Evolutionary conservation across 148 eudicot genomes (phyloP).

Genomic region (Fallopia convolvulus): DNA sequence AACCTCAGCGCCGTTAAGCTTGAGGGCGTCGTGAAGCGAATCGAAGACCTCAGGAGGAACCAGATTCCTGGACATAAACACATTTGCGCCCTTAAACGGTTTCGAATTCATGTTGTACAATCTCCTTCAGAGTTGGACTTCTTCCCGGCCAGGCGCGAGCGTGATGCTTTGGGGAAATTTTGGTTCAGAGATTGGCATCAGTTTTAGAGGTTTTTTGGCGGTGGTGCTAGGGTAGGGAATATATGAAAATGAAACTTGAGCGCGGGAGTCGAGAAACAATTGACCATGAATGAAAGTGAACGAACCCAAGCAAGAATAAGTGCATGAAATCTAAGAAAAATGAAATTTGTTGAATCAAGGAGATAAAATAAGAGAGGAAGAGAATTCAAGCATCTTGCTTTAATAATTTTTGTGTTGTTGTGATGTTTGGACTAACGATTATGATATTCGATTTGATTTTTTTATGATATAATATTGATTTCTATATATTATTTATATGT

Average conservation of each 20-base stretch:
- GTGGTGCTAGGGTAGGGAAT: background rate
- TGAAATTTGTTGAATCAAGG: no score
- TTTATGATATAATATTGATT: no score
- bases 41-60: conserved; percentile 89
- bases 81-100: conserved; percentile 67
- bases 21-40: conserved; percentile 74
- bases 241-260: background rate
- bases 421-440: no score
- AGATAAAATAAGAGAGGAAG: no score
- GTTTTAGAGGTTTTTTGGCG: background rate
- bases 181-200: background rate
- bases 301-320: no score
- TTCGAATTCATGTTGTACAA: conserved; percentile 21
- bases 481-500: no score
- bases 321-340: no score
- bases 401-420: no score
- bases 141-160: background rate
- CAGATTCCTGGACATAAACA: conserved; percentile 74
- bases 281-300: no score
- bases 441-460: no score
- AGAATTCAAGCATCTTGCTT: no score
- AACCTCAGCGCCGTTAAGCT: conserved; percentile 65
- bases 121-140: background rate
- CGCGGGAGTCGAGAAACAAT: background rate
- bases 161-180: background rate